Evolutionary conservation across 352 stramenopile genomes (phyloP), one percentile per base, ranked within the genome.

Genomic region (Pythium volutum): DNA sequence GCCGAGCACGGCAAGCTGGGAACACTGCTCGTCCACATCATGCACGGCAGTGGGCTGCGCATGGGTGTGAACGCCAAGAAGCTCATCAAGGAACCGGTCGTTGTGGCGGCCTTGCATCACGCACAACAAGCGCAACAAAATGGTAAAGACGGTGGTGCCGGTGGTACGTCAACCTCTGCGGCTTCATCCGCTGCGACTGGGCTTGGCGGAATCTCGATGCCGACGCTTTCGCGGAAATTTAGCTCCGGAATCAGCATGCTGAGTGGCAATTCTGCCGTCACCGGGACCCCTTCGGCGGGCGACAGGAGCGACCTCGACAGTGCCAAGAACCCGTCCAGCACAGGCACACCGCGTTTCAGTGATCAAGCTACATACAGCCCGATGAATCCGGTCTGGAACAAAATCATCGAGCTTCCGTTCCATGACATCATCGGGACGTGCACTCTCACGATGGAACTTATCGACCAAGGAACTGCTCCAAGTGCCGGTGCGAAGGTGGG

Each of bases 341-440:
- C 81, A 0, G 81, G 81, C 9, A 67, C 76, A 11, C 81, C 81
- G 8, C 75, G 77, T 20, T 89, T 89, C 58, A 49, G 77, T 25
- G 60, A 63, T 1, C 75, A 88, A n/a, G 56, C 76, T 14, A 81
- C 79, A 26, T 89, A 87, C 50, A 67, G 72, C 11, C 76, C 83
- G 10, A 84, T 80, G 34, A 84, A 93, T 26, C 85, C 85, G 1
- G 81, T 95, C 26, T 95, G 85, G 85, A 95, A 95, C 52, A 72
- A 84, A 27, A 72, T 93, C 41, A 71, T 95, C n/a, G 63, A 77
- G 46, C 75, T 95, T 0, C 79, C 85, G 39, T 95, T 92, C 59
- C 69, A 79, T 36, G 70, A 85, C 31, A 69, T 93, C 5, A 92
- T 93, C 50, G 85, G 85, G 14, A 89, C 81, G 11, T 89, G 79